Conservation (phyloP, 1,284 basidiomycete species). For the Ceratobasidium sp. region DNA sequence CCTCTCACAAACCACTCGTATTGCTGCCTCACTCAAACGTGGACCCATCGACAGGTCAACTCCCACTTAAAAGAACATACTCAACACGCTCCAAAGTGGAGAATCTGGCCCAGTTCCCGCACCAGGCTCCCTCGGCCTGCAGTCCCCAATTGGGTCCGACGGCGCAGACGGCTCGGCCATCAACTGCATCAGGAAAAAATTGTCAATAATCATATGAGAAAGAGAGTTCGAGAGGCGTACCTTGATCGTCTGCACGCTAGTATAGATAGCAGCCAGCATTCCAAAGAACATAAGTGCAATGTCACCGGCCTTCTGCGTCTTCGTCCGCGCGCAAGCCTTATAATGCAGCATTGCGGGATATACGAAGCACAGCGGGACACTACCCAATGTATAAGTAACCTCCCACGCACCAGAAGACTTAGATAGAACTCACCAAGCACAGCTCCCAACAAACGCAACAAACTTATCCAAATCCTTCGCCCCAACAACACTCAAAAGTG, state of each 20-base stretch:
- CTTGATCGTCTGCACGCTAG: conserved; percentile 80
- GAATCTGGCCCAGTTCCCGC: conserved; percentile 17
- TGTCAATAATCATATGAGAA: not conserved
- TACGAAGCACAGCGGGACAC: conserved; percentile 92
- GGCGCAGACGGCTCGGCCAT: conserved; percentile 52
- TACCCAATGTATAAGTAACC: conserved; percentile 52
- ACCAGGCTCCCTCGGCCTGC: conserved; percentile 42
- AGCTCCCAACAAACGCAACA: conserved; percentile 91
- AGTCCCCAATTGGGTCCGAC: conserved; percentile 48
- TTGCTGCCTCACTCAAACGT: too few relatives aligned
- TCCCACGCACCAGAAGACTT: conserved; percentile 13
- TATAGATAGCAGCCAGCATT: conserved; percentile 82
- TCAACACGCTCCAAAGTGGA: conserved; percentile 15
- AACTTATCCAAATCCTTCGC: conserved; percentile 96
- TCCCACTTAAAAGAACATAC: too few relatives aligned
- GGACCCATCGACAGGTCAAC: too few relatives aligned
- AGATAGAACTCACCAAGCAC: conserved; percentile 82
- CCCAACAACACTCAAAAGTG: conserved; percentile 82
- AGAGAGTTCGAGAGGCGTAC: conserved; percentile 55
- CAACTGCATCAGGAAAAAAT: conserved; percentile 50
- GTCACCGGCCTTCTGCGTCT: conserved; percentile 76
- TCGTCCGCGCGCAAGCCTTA: conserved; percentile 83
- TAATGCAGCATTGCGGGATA: conserved; percentile 96
- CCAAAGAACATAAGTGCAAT: conserved; percentile 86
- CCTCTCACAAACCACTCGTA: too few relatives aligned